phyloP scores from a whole-genome alignment of 192 early-diverging fungal species.

The Coemansia sp. region DNA sequence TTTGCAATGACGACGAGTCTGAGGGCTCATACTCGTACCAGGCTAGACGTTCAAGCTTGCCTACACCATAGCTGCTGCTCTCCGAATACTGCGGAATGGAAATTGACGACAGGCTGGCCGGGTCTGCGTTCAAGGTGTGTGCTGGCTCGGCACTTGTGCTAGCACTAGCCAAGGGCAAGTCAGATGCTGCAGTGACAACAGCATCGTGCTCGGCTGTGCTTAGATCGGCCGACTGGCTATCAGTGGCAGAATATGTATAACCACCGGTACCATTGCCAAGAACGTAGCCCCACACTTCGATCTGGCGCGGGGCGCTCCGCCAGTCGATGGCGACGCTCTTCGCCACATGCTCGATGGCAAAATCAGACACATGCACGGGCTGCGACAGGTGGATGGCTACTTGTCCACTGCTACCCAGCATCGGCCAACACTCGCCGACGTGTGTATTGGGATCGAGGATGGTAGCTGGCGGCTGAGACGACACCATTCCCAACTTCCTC shows the following conservation, averaged over 20 bases:
- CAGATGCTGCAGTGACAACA: not conserved
- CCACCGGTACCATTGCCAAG: constrained; percentile 13
- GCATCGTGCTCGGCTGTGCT: not conserved
- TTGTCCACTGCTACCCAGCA: constrained; percentile 65
- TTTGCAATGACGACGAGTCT: constrained; percentile 51
- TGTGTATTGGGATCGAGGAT: constrained; percentile 57
- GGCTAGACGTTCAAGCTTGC: constrained; percentile 30
- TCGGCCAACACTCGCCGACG: constrained; percentile 78
- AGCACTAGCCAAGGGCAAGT: not conserved
- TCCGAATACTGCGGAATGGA: constrained; percentile 33
- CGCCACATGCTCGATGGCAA: constrained; percentile 75
- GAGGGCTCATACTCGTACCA: constrained; percentile 59
- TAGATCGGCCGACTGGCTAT: not conserved
- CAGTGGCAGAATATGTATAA: not conserved
- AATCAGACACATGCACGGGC: constrained; percentile 61
- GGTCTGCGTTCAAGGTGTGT: not conserved
- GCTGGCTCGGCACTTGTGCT: not conserved
- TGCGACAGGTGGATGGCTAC: constrained; percentile 65
- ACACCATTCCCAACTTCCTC: constrained; percentile 38
- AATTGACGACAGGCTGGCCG: not conserved
- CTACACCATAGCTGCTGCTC: constrained; percentile 29
- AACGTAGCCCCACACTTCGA: constrained; percentile 71
- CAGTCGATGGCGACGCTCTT: constrained; percentile 61
- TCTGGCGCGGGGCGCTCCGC: constrained; percentile 64
- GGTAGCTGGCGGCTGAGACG: constrained; percentile 45